Percentiles rank a stretch among this genome's conserved stretches.
Evolutionary conservation across 805 yeast genomes (phyloP).

Genomic region (Candida ipomoeae): DNA sequence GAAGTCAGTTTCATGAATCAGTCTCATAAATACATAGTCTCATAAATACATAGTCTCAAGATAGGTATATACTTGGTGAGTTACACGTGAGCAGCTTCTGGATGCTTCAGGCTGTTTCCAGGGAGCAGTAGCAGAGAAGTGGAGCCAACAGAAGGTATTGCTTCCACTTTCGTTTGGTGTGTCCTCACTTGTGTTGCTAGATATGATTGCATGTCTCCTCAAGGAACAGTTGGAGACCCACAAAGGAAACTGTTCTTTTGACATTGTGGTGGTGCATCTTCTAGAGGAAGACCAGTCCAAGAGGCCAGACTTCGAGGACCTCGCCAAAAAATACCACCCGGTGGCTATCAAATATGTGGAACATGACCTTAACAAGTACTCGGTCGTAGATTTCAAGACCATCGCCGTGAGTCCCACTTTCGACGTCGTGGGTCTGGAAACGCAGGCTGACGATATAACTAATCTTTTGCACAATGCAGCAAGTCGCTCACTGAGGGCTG

Average conservation of each 20-base stretch:
- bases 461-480: conserved; percentile 39
- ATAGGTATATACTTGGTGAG: too few relatives aligned
- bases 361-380: conserved; percentile 40
- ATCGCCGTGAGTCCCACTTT: conserved; percentile 14
- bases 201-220: conserved; percentile 57
- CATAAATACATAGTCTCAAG: too few relatives aligned
- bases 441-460: conserved; percentile 6
- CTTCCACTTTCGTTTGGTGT: conserved; percentile 64
- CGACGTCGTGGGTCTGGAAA: conserved; percentile 8
- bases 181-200: conserved; percentile 65
- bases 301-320: conserved; percentile 14
- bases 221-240: conserved; percentile 60
- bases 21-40: too few relatives aligned
- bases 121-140: conserved; percentile 35
- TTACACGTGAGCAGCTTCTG: too few relatives aligned
- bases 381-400: conserved; percentile 22
- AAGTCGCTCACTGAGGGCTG: conserved; percentile 62
- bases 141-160: conserved; percentile 43
- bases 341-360: conserved; percentile 34
- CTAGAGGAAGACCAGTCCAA: conserved; percentile 28
- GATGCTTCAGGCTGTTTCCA: too few relatives aligned
- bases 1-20: too few relatives aligned
- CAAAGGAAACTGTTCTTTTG: conserved; percentile 66
- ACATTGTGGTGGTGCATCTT: conserved; percentile 48
- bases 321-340: conserved; percentile 19